Conservation (phyloP, 805 yeast species). For the Alloascoidea hylecoeti region DNA sequence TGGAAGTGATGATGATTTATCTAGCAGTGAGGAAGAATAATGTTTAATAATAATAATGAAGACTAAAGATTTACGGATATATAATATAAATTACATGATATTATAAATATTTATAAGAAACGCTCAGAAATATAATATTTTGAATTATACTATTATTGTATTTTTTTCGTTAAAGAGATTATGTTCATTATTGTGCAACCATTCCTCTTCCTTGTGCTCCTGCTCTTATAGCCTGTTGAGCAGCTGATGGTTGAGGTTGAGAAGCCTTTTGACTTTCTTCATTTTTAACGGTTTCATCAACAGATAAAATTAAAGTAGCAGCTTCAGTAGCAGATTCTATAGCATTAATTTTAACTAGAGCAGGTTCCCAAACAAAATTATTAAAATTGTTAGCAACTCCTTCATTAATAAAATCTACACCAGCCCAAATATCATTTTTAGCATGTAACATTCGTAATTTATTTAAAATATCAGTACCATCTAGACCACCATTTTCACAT, state of each 20-base stretch:
- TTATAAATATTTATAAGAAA: too few relatives aligned
- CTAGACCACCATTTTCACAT: constrained; percentile 98
- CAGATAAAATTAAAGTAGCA: constrained; percentile 82
- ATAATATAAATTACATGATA: too few relatives aligned
- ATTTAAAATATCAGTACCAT: constrained; percentile 89
- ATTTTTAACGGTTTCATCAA: constrained; percentile 69
- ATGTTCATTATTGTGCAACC: too few relatives aligned
- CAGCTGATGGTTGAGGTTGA: constrained; percentile 16
- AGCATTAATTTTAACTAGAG: constrained; percentile 89
- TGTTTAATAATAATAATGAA: not conserved
- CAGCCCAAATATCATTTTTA: constrained; percentile 83
- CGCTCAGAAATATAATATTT: too few relatives aligned
- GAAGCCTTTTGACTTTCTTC: constrained; percentile 22
- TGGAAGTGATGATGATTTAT: constrained; percentile 12
- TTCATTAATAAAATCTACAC: constrained; percentile 64
- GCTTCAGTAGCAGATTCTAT: constrained; percentile 94
- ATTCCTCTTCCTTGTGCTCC: constrained; percentile 10
- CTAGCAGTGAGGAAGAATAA: constrained; percentile 15
- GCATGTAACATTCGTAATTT: constrained; percentile 88
- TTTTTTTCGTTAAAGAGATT: too few relatives aligned
- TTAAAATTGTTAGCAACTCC: constrained; percentile 69
- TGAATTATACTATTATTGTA: too few relatives aligned
- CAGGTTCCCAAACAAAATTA: constrained; percentile 94
- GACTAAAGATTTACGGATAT: not conserved
- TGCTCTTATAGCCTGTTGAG: constrained; percentile 13